Evolutionary conservation across 345 rosid genomes (phyloP), one percentile per base, ranked within the genome.

Genomic region (Brassica rapa): DNA sequence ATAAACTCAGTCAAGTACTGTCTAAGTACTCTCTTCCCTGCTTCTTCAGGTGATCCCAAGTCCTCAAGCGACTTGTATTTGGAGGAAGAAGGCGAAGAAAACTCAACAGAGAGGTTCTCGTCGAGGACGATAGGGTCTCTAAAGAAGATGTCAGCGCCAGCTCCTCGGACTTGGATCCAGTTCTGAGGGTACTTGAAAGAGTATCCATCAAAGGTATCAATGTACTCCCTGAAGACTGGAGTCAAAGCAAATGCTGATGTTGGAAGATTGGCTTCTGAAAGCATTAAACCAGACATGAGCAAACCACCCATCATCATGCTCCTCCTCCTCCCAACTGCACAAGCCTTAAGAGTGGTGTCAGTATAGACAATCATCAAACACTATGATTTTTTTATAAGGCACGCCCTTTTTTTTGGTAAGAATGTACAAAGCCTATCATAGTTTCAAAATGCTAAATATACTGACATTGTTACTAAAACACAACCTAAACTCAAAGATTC

Each of bases 81-180:
- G 41, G 98, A 94, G 5, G 98, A 94, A 19, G 98, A 94, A 64
- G 98, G 98, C 62, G 98, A 94, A 24, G 98, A 94, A 41, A 94
- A 16, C 85, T 92, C 98, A 62, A 94, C 91, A 0, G 97, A 89
- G 56, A 94, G 77, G 77, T 94, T 94, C 78, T 92, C 98, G 68
- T 92, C 98, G 2, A 94, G 91, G 39, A 94, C 87, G 73, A 30
- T 80, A 37, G 98, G 98, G 72, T 94, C 98, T 73, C 98, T 86
- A 83, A 92, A 94, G 87, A 94, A 92, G 68, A 94, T 90, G 57
- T 94, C 98, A 1, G 98, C 98, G 6, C 98, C 98, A 0, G 97
- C 92, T 14, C 98, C 98, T 71, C 90, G 86, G 30, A 92, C 97
- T 78, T 89, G 97, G 66, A 91, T 88, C 98, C 98, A 91, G 62